Percentiles rank a stretch among this genome's conserved stretches.
These are phyloP conservation scores for Penicillium goetzii DNA, from an alignment of 495 filamentous ascomycete genomes.

Conservation along the genomic window DNA sequence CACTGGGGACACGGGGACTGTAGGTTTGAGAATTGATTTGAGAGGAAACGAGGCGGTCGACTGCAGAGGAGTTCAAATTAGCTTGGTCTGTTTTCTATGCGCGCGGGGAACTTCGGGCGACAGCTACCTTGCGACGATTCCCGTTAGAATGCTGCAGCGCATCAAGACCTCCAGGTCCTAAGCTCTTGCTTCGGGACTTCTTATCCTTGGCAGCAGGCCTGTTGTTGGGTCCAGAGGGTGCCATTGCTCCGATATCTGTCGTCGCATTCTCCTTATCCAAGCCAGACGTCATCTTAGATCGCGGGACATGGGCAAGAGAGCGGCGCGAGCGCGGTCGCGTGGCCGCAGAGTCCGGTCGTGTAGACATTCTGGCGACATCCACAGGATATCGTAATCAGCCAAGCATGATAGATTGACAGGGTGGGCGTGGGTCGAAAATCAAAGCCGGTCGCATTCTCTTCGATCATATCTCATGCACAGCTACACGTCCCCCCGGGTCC, in stretches of 20 bases:
- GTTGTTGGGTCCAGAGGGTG: slow-evolving; percentile 33
- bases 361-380: slow-evolving; percentile 38
- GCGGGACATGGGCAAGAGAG: slow-evolving; percentile 71
- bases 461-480: slow-evolving; percentile 8
- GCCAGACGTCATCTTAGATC: slow-evolving; percentile 46
- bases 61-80: slow-evolving; percentile 34
- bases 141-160: slow-evolving; percentile 75
- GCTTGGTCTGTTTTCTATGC: slow-evolving; percentile 9
- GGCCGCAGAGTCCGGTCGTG: slow-evolving; percentile 44
- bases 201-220: slow-evolving; percentile 53
- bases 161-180: slow-evolving; percentile 89
- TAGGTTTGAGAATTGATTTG: slow-evolving; percentile 87
- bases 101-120: slow-evolving; percentile 11
- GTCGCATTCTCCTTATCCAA: slow-evolving; percentile 76
- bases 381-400: slow-evolving; percentile 13
- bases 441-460: slow-evolving; percentile 13
- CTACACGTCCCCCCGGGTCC: slow-evolving; percentile 15
- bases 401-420: slow-evolving; percentile 13
- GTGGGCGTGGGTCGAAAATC: background rate
- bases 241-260: slow-evolving; percentile 55
- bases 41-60: slow-evolving; percentile 59
- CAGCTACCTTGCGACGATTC: slow-evolving; percentile 77
- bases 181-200: slow-evolving; percentile 91
- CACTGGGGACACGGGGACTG: slow-evolving; percentile 66
- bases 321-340: slow-evolving; percentile 67